A percentile compares a stretch with the other conserved stretches of the same genome.
Conservation (phyloP, 257 asterid genomes). For the Fraxinus pennsylvanica region DNA sequence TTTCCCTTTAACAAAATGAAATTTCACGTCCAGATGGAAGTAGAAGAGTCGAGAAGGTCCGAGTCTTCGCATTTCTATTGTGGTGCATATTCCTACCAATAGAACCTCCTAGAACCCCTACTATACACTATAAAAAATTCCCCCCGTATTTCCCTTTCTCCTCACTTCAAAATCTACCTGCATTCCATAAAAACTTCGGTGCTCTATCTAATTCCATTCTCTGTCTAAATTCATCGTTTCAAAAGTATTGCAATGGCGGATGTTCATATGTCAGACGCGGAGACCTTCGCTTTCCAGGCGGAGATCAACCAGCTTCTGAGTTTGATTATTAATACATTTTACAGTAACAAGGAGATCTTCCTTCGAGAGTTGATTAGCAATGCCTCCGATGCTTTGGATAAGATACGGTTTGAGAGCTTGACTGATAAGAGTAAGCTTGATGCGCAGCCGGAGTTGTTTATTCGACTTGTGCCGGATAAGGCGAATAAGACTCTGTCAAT, state of each 20-base stretch:
- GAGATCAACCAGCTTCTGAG: constrained; percentile 79
- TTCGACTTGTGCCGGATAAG: constrained; percentile 71
- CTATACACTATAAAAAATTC: constrained; percentile 24
- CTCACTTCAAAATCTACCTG: not conserved
- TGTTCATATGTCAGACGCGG: constrained; percentile 45
- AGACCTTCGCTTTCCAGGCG: constrained; percentile 81
- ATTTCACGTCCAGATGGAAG: constrained; percentile 26
- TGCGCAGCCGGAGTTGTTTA: constrained; percentile 77
- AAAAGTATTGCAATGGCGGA: constrained; percentile 46
- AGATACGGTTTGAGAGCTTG: constrained; percentile 74
- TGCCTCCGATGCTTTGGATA: constrained; percentile 77
- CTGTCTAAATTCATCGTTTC: not conserved
- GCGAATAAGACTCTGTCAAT: constrained; percentile 69
- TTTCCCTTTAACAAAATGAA: not conserved
- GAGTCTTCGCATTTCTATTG: not conserved
- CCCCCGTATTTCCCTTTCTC: not conserved
- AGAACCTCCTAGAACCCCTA: constrained; percentile 57
- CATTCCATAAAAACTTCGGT: not conserved
- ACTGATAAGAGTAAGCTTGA: constrained; percentile 81
- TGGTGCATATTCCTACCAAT: not conserved
- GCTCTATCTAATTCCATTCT: not conserved
- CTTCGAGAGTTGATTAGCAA: constrained; percentile 74
- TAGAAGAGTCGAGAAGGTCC: constrained; percentile 57
- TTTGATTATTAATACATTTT: constrained; percentile 70
- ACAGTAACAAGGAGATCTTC: constrained; percentile 79